Evolutionary conservation across 2,329 filamentous ascomycete species (phyloP).

Genomic region (Colletotrichum paranaense): DNA sequence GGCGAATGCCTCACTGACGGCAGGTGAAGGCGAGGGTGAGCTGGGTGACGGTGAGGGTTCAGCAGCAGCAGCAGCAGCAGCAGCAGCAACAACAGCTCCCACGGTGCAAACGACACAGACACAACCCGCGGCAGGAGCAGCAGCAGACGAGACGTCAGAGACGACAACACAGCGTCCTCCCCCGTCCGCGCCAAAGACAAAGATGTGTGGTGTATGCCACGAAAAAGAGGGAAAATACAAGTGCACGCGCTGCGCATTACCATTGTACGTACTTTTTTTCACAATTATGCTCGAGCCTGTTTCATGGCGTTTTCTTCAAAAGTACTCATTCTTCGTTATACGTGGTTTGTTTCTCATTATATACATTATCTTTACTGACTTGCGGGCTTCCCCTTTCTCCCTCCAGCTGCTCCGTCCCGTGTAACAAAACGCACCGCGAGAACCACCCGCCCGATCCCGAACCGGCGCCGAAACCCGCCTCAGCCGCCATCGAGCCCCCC

Average conservation of each 20-base stretch:
- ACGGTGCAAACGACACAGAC: neutral
- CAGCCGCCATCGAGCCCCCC: slow-evolving; percentile 43
- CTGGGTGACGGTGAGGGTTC: too few relatives aligned
- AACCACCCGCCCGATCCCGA: slow-evolving; percentile 58
- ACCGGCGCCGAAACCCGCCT: slow-evolving; percentile 41
- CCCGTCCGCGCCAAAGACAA: slow-evolving; percentile 25
- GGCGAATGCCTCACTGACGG: slow-evolving; percentile 6
- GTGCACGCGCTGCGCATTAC: slow-evolving; percentile 67
- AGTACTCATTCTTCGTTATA: neutral
- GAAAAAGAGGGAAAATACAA: slow-evolving; percentile 68
- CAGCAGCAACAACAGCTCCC: neutral
- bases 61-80: too few relatives aligned
- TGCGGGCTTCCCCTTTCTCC: neutral
- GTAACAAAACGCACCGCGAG: slow-evolving; percentile 63
- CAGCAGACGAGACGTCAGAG: neutral
- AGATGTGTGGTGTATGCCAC: slow-evolving; percentile 64
- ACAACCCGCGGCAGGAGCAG: neutral
- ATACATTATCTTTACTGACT: slow-evolving; percentile 30
- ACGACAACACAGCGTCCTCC: neutral
- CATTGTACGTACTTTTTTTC: slow-evolving; percentile 63
- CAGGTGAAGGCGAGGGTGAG: neutral
- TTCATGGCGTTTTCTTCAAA: neutral
- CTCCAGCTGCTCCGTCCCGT: slow-evolving; percentile 68
- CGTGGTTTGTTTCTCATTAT: slow-evolving; percentile 10
- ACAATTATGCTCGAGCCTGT: neutral